Base-by-base conservation (phyloP, 2,329 filamentous ascomycete species). In the Amauroascus verrucosus region DNA sequence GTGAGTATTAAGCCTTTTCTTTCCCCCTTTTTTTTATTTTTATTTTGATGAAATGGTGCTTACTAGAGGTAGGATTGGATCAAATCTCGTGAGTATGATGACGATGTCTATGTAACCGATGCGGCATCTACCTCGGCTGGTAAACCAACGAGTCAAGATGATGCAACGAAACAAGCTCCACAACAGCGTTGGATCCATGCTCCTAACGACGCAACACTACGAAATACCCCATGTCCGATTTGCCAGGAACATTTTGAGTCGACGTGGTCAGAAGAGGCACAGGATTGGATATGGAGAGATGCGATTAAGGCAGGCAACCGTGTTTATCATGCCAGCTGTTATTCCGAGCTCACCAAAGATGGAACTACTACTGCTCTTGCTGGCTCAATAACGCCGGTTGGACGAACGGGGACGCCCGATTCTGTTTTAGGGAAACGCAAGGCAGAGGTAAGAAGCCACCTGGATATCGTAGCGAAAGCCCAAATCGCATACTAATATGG, bases 231-330 rank as follows among this genome's bases (percentile, higher is more conserved):
- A 1, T 98, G 93, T 64, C 88, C 89, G 1, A 95, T 98, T 61
- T 97, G 93, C 67, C 90, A 95, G 67, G 93, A 98, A 66, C 85
- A 86, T 60, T 97, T 98, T 62, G 86, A 94, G 71, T 88, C 86
- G 59, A 85, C 86, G 59, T 97, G 89, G 85, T 83, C 91, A 6
- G 88, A 94, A 62, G 88, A 94, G 58, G 86, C 86, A 16, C 89
- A 97, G 69, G 91, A 98, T 64, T 97, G 90, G 79, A 91, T 98
- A 38, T 97, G 93, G 87, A 84, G 88, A 68, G 91, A 98, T 68
- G 87, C 91, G 0, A 77, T 86, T 48, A 79, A 84, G 59, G 81
- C 94, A 28, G 86, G 86, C 33, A 81, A 78, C 53, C 82, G 88
- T 58, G 85, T 93, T 14, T 97, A 88, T 63, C 93, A 98, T 68